These are phyloP conservation scores for Ogataea siamensis DNA, from an alignment of 805 yeast species.

Conservation along the genomic window DNA sequence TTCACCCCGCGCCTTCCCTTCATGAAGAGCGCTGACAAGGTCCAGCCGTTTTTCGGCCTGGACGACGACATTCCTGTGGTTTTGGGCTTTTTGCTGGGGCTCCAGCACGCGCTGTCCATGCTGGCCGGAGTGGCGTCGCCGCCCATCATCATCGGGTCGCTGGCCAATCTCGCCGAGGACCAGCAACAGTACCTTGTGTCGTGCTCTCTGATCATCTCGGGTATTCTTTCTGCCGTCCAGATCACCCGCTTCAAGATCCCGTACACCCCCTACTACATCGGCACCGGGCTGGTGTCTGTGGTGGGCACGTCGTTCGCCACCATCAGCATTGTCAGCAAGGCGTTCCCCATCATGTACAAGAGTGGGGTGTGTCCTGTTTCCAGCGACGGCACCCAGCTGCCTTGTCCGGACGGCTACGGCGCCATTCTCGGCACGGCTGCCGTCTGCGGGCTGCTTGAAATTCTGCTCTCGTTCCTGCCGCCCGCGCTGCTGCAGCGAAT, in stretches of 20 bases:
- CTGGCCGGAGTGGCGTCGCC: conserved; percentile 89
- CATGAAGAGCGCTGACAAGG: conserved; percentile 41
- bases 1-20: conserved; percentile 84
- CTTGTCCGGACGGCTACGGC: conserved; percentile 93
- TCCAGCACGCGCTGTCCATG: conserved; percentile 89
- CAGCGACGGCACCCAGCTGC: conserved; percentile 60
- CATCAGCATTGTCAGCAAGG: conserved; percentile 71
- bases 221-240: conserved; percentile 68
- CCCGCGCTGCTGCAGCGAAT: conserved; percentile 63
- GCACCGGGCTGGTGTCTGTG: conserved; percentile 86
- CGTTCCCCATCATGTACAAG: conserved; percentile 77
- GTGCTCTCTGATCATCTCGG: conserved; percentile 67
- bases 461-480: conserved; percentile 74
- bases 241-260: conserved; percentile 78
- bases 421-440: conserved; percentile 79
- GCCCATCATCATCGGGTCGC: conserved; percentile 65
- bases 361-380: conserved; percentile 64
- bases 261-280: conserved; percentile 71
- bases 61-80: conserved; percentile 79
- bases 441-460: conserved; percentile 72
- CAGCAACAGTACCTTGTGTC: conserved; percentile 65
- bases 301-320: conserved; percentile 92
- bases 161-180: conserved; percentile 55
- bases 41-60: conserved; percentile 82
- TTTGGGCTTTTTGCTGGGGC: conserved; percentile 73